These are phyloP conservation scores for Arachnomyces sp. DNA, from an alignment of 2,329 filamentous ascomycete genomes.

Conservation along the genomic window DNA sequence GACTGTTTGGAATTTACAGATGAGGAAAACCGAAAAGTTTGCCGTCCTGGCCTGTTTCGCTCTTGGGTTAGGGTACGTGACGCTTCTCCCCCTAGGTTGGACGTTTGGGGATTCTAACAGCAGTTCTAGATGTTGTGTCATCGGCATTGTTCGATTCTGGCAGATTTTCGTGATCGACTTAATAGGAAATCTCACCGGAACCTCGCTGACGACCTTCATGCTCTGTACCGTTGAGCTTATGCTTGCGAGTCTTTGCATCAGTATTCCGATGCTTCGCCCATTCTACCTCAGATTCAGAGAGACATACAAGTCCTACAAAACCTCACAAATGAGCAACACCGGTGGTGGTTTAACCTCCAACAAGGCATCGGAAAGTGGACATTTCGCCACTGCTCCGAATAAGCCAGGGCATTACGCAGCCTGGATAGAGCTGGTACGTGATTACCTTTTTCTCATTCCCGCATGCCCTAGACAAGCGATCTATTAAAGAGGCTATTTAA, in stretches of 20 bases:
- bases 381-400: neutral
- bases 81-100: neutral
- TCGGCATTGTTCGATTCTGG: constrained; percentile 3
- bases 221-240: constrained; percentile 3
- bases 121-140: constrained; percentile 4
- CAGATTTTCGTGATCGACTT: neutral
- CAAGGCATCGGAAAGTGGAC: constrained; percentile 1
- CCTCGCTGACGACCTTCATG: constrained; percentile 1
- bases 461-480: no score
- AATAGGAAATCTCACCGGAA: constrained; percentile 2
- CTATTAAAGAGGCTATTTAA: no score
- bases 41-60: constrained; percentile 1
- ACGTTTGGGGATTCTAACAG: no score
- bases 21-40: constrained; percentile 3
- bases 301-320: constrained; percentile 1
- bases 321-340: constrained; percentile 1
- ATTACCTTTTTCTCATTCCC: neutral
- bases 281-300: constrained; percentile 1
- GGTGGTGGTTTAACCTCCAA: neutral
- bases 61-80: neutral
- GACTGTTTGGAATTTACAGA: constrained; percentile 1
- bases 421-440: constrained; percentile 4
- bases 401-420: neutral
- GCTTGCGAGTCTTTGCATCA: neutral
- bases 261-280: constrained; percentile 1